A percentile compares a stretch with the other conserved stretches of the same genome.
These are phyloP conservation scores for Saccharomycopsis sp. DNA, from an alignment of 805 yeast species.

Conservation along the genomic window DNA sequence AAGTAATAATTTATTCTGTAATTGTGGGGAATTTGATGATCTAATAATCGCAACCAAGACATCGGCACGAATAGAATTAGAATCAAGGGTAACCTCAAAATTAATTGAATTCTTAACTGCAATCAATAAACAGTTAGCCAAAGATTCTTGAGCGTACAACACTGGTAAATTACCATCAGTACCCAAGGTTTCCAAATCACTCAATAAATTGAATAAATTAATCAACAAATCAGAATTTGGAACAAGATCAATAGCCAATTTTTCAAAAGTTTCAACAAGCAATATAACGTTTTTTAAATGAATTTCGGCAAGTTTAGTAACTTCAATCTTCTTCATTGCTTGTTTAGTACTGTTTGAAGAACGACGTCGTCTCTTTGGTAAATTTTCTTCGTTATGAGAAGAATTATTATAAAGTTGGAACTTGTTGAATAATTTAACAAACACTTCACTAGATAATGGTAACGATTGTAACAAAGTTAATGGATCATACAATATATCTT, in stretches of 20 bases:
- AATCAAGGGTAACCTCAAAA: conserved; percentile 38
- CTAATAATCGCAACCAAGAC: conserved; percentile 86
- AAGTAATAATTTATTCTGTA: conserved; percentile 78
- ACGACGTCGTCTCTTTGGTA: conserved; percentile 77
- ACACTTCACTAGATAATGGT: conserved; percentile 46
- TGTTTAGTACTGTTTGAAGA: conserved; percentile 72
- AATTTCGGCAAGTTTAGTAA: conserved; percentile 65
- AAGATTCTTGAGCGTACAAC: conserved; percentile 80
- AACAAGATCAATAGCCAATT: conserved; percentile 27
- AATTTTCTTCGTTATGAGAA: conserved; percentile 26
- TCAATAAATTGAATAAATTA: conserved; percentile 51
- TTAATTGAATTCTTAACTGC: conserved; percentile 51
- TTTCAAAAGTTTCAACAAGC: conserved; percentile 73
- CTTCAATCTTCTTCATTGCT: conserved; percentile 61
- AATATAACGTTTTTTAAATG: conserved; percentile 76
- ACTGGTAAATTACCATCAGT: conserved; percentile 90
- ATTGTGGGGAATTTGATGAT: conserved; percentile 86
- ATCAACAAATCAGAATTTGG: conserved; percentile 41
- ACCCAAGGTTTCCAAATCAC: conserved; percentile 78
- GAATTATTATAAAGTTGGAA: conserved; percentile 42
- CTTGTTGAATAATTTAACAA: conserved; percentile 51
- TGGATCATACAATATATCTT: conserved; percentile 42
- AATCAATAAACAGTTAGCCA: conserved; percentile 78
- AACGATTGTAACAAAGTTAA: conserved; percentile 47
- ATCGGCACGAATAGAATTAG: conserved; percentile 76